Conservation (phyloP, 306 rosid species). For the Rosa chinensis region DNA sequence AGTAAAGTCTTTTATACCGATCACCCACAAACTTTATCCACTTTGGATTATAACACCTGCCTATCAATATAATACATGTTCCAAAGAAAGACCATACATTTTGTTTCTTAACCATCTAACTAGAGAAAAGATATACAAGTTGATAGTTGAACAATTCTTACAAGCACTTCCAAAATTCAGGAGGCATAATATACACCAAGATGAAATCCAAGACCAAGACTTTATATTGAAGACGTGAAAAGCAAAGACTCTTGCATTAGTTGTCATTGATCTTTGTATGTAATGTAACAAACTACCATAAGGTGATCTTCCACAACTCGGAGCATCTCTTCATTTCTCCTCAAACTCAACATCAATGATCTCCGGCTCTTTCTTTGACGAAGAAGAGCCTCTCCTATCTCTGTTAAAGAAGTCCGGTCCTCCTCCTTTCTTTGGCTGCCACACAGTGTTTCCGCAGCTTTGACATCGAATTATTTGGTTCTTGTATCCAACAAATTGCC, state of each 20-base stretch:
- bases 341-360: constrained; percentile 93
- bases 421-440: constrained; percentile 79
- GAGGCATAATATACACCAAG: constrained; percentile 14
- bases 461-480: constrained; percentile 73
- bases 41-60: not conserved
- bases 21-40: not conserved
- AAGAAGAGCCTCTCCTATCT: constrained; percentile 40
- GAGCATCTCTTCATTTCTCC: constrained; percentile 59
- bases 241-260: not conserved
- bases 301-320: not conserved
- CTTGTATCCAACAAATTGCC: constrained; percentile 80
- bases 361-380: constrained; percentile 67
- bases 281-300: not conserved
- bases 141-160: constrained; percentile 9
- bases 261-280: constrained; percentile 14
- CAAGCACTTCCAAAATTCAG: constrained; percentile 6
- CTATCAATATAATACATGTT: not conserved
- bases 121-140: constrained; percentile 14
- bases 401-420: constrained; percentile 47
- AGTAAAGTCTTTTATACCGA: not conserved
- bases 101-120: not conserved
- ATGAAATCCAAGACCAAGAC: not conserved
- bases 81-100: not conserved
- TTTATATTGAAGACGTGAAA: not conserved
- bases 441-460: constrained; percentile 85